Conservation (phyloP, 495 filamentous ascomycete genomes). For the Corynascus novoguineensis region DNA sequence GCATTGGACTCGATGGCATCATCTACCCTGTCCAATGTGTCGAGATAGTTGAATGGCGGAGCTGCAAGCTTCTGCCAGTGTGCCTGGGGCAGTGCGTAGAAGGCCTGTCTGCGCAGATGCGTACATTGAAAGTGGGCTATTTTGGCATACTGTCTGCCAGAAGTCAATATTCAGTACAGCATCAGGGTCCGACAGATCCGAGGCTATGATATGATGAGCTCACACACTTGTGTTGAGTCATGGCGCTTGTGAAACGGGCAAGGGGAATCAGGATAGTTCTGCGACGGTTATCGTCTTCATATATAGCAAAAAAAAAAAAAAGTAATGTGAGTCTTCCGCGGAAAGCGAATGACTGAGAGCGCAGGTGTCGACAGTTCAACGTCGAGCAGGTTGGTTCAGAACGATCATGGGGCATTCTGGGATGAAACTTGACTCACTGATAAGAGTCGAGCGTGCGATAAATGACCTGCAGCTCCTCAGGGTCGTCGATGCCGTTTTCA, state of each 20-base stretch:
- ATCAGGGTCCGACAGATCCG: background rate
- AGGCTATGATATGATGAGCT: background rate
- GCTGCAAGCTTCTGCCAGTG: constrained; percentile 77
- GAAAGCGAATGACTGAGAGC: too few species aligned
- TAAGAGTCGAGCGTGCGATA: constrained; percentile 79
- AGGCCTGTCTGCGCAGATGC: constrained; percentile 79
- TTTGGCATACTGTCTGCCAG: constrained; percentile 72
- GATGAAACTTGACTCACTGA: constrained; percentile 65
- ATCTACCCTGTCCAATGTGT: constrained; percentile 71
- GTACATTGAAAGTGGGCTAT: constrained; percentile 80
- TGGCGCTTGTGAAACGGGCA: background rate
- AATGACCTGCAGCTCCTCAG: constrained; percentile 69
- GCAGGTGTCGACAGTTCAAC: too few species aligned
- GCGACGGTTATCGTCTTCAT: too few species aligned
- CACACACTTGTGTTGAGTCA: background rate
- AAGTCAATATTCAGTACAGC: constrained; percentile 1
- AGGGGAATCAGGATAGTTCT: background rate
- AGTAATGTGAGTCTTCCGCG: too few species aligned
- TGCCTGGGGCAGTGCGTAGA: constrained; percentile 78
- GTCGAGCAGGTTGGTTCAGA: too few species aligned
- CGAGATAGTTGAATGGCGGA: constrained; percentile 74
- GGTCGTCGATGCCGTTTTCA: constrained; percentile 59
- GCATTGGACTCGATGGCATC: constrained; percentile 86
- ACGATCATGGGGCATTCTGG: too few species aligned
- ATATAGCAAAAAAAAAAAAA: too few species aligned